A percentile compares a stretch with the other conserved stretches of the same genome.
Evolutionary conservation across 192 early-diverging fungal genomes (phyloP).

Genomic region (Dimargaris xerosporica): DNA sequence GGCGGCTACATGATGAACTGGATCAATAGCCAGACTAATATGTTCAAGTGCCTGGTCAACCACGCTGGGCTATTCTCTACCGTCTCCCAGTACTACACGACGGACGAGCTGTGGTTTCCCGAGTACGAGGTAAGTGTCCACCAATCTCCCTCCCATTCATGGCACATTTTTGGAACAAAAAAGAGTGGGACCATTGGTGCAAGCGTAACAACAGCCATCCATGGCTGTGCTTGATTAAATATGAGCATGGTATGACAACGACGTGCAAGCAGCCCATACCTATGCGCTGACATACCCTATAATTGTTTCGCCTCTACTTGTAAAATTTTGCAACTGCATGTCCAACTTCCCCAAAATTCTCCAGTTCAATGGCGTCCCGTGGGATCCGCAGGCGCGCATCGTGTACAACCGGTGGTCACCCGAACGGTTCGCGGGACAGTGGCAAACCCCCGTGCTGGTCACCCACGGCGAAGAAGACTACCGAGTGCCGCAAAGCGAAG

Average conservation of each 20-base stretch:
- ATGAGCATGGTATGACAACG: neutral
- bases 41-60: conserved; percentile 49
- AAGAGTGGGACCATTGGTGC: neutral
- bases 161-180: neutral
- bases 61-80: conserved; percentile 62
- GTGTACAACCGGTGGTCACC: conserved; percentile 56
- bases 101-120: conserved; percentile 68
- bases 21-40: conserved; percentile 56
- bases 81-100: conserved; percentile 41
- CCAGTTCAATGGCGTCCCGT: conserved; percentile 52
- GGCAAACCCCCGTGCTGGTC: conserved; percentile 64
- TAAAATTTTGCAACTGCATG: neutral
- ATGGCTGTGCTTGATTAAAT: neutral
- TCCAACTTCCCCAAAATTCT: neutral
- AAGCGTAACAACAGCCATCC: neutral
- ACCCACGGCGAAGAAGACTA: conserved; percentile 60
- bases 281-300: neutral
- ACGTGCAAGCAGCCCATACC: neutral
- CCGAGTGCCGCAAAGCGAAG: conserved; percentile 53
- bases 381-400: conserved; percentile 23
- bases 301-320: neutral
- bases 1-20: conserved; percentile 78
- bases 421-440: conserved; percentile 43
- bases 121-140: conserved; percentile 42
- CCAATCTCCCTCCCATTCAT: too few relatives aligned